Conservation (phyloP, 192 early-diverging fungal species). For the Umbelopsis vinacea region DNA sequence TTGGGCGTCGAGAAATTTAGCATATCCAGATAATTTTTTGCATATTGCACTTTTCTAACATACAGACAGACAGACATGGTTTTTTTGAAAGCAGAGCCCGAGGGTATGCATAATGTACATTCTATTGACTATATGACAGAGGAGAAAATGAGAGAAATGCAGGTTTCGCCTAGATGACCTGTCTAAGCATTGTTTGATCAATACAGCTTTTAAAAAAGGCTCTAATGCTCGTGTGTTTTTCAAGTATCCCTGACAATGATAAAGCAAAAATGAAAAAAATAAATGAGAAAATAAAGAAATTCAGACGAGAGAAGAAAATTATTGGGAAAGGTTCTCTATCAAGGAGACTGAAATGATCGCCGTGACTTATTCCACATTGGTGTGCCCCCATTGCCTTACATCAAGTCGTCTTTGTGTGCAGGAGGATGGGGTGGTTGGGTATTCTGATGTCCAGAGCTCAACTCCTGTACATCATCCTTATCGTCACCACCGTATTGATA, state of each 20-base stretch:
- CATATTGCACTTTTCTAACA: conserved; percentile 57
- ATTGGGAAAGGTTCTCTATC: not conserved
- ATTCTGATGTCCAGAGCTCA: conserved; percentile 7
- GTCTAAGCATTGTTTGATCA: conserved; percentile 12
- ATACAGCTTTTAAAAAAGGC: not conserved
- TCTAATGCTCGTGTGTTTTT: not conserved
- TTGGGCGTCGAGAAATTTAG: conserved; percentile 77
- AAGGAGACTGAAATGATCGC: not conserved
- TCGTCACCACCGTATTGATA: conserved; percentile 20
- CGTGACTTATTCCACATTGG: not conserved
- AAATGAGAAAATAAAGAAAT: not conserved
- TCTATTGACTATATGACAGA: conserved; percentile 14
- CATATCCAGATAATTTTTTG: conserved; percentile 83
- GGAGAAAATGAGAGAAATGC: not conserved
- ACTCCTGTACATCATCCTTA: not conserved
- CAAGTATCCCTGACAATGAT: not conserved
- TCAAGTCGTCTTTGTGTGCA: conserved; percentile 3
- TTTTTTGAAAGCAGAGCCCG: not conserved
- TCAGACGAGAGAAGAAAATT: not conserved
- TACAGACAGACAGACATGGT: not conserved
- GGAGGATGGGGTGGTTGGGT: not conserved
- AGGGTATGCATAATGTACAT: conserved; percentile 21
- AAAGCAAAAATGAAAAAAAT: conserved; percentile 6
- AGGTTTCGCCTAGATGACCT: not conserved
- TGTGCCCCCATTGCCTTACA: not conserved